Conservation (phyloP, 1,139 yeast genomes). For the Maudiozyma humilis region DNA sequence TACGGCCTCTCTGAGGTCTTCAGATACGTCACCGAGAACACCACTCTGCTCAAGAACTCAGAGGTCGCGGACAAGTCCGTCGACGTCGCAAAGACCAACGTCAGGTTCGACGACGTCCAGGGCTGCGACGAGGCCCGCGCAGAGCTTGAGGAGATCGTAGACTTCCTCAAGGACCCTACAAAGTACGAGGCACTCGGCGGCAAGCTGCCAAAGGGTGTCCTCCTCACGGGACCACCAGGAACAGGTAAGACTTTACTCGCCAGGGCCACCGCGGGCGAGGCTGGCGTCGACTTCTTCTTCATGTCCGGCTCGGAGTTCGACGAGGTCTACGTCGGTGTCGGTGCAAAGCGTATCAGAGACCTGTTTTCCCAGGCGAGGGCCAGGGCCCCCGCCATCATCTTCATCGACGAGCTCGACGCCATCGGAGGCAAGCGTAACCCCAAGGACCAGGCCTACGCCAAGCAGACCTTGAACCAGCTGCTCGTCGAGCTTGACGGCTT, state of each 20-base stretch:
- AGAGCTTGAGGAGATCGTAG: slow-evolving; percentile 93
- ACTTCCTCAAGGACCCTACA: slow-evolving; percentile 89
- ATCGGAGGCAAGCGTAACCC: slow-evolving; percentile 98
- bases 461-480: slow-evolving; percentile 91
- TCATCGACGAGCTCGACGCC: slow-evolving; percentile 95
- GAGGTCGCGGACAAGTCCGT: slow-evolving; percentile 69
- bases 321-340: slow-evolving; percentile 96
- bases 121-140: slow-evolving; percentile 99
- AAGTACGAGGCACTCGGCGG: slow-evolving; percentile 96
- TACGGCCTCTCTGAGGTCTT: slow-evolving; percentile 71
- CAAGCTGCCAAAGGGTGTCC: slow-evolving; percentile 91
- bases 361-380: slow-evolving; percentile 88
- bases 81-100: slow-evolving; percentile 81
- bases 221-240: slow-evolving; percentile 98
- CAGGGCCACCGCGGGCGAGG: slow-evolving; percentile 98
- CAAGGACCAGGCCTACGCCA: slow-evolving; percentile 94
- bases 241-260: slow-evolving; percentile 97
- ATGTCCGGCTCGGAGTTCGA: slow-evolving; percentile 99
- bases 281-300: slow-evolving; percentile 96
- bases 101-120: slow-evolving; percentile 83
- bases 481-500: slow-evolving; percentile 96
- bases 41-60: slow-evolving; percentile 70
- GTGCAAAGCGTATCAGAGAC: slow-evolving; percentile 95
- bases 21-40: slow-evolving; percentile 74
- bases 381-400: slow-evolving; percentile 92